Evolutionary conservation across 306 rosid species (phyloP).

Genomic region (Alnus glutinosa): DNA sequence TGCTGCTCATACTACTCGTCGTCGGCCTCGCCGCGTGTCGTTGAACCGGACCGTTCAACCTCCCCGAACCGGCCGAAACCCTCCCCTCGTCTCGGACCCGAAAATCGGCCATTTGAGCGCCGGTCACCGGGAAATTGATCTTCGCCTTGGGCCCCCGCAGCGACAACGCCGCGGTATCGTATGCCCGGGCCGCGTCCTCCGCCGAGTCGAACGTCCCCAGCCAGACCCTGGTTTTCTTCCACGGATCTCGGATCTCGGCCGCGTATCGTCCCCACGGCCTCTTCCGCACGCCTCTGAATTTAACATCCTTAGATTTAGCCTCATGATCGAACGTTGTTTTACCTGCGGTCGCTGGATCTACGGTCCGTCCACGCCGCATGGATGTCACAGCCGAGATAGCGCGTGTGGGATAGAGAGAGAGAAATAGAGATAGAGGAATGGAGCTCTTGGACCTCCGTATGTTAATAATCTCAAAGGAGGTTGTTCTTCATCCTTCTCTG

Average conservation of each 20-base stretch:
- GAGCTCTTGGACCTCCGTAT: neutral
- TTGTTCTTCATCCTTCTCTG: neutral
- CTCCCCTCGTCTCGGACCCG: constrained; percentile 31
- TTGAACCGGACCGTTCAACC: constrained; percentile 19
- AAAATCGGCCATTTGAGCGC: constrained; percentile 17
- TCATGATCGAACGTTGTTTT: constrained; percentile 7
- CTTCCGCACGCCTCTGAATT: constrained; percentile 84
- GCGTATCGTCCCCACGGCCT: constrained; percentile 95
- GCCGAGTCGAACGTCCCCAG: constrained; percentile 87
- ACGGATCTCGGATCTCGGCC: constrained; percentile 93
- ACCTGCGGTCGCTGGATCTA: constrained; percentile 24
- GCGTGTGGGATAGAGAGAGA: neutral
- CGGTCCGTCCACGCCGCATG: constrained; percentile 67
- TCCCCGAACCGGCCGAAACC: constrained; percentile 40
- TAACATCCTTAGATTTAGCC: constrained; percentile 36
- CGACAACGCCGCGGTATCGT: constrained; percentile 74
- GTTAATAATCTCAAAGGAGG: neutral
- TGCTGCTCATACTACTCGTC: constrained; percentile 83
- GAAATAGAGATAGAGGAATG: neutral
- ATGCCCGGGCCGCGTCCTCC: constrained; percentile 81
- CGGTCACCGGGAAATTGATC: constrained; percentile 60
- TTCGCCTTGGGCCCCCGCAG: constrained; percentile 83
- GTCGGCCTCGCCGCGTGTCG: constrained; percentile 45
- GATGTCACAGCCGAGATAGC: neutral
- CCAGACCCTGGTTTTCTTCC: constrained; percentile 86